These are phyloP conservation scores for Trichoderma koningiopsis DNA, from an alignment of 2,329 filamentous ascomycete genomes.

Conservation along the genomic window DNA sequence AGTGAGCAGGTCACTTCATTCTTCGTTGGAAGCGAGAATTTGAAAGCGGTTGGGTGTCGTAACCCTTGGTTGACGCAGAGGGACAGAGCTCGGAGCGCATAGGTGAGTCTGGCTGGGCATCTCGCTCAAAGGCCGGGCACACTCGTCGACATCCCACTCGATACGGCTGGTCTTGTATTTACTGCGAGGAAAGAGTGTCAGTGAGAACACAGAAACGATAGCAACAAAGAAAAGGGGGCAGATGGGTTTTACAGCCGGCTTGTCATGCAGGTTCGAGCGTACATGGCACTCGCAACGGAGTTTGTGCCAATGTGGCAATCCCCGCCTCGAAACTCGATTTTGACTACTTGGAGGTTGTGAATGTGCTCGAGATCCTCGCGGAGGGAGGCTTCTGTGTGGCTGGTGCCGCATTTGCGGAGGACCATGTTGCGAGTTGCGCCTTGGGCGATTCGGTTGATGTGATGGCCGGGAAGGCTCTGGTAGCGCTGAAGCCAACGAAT, in stretches of 20 bases:
- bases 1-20: slow-evolving; percentile 15
- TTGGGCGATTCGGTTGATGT: slow-evolving; percentile 62
- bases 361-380: slow-evolving; percentile 80
- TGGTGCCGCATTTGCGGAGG: slow-evolving; percentile 60
- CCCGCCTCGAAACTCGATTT: slow-evolving; percentile 58
- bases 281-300: slow-evolving; percentile 73
- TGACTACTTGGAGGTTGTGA: slow-evolving; percentile 73
- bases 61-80: slow-evolving; percentile 39
- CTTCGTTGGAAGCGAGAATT: slow-evolving; percentile 57
- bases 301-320: slow-evolving; percentile 74
- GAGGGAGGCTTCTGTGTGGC: slow-evolving; percentile 64
- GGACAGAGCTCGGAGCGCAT: slow-evolving; percentile 28
- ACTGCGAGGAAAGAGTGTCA: slow-evolving; percentile 30
- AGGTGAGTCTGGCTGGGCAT: slow-evolving; percentile 29
- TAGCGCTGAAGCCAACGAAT: slow-evolving; percentile 72
- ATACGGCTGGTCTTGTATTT: slow-evolving; percentile 72
- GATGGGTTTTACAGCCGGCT: slow-evolving; percentile 50
- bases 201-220: background rate
- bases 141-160: slow-evolving; percentile 73
- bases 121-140: slow-evolving; percentile 57
- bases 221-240: background rate
- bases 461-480: slow-evolving; percentile 63
- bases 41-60: slow-evolving; percentile 62
- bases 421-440: slow-evolving; percentile 76
- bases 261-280: slow-evolving; percentile 79